Evolutionary conservation across 139 green algal genomes (phyloP).

Genomic region (Pleodorina starrii): DNA sequence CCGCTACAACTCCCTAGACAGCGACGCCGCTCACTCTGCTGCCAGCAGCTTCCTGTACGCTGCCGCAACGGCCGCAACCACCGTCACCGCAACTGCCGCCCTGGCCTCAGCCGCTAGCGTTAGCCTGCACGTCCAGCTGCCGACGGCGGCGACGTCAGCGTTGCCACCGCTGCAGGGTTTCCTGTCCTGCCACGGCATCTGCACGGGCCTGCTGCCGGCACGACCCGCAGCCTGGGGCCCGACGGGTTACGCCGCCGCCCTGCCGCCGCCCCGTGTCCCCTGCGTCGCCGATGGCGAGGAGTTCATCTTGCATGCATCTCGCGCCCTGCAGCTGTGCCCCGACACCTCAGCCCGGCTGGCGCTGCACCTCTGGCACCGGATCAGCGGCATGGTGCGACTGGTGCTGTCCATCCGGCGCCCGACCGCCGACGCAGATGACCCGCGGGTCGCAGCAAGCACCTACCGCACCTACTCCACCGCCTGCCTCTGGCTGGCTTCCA

Average conservation of each 20-base stretch:
- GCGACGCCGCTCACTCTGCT: not conserved
- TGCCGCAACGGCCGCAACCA: not conserved
- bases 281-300: not conserved
- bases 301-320: not conserved
- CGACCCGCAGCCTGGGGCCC: no score
- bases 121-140: no score
- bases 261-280: not conserved
- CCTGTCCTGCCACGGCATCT: no score
- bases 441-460: not conserved
- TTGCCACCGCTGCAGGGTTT: no score
- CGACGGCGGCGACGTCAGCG: no score
- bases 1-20: not conserved
- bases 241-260: no score
- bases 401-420: conserved; percentile 10
- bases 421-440: not conserved
- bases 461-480: not conserved
- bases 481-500: conserved; percentile 8
- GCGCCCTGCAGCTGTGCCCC: not conserved
- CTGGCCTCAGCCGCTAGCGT: not conserved
- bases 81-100: not conserved
- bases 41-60: not conserved
- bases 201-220: no score
- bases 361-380: conserved; percentile 9
- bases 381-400: not conserved
- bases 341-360: not conserved